Evolutionary conservation across 768 basidiomycete species (phyloP), one percentile per base, ranked within the genome.

Genomic region (Podaxis sp.): DNA sequence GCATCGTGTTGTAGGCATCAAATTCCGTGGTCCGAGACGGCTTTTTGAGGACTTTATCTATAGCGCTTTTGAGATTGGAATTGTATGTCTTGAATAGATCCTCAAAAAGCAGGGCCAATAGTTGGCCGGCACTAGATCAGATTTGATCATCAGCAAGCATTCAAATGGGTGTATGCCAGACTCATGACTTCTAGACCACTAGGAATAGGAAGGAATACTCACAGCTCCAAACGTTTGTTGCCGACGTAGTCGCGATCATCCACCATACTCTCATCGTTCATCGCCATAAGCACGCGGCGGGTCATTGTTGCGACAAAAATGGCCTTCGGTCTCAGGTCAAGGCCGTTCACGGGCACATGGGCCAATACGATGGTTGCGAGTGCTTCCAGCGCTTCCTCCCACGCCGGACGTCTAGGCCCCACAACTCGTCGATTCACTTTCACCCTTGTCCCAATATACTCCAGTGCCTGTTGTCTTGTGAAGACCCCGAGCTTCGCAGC

Each of bases 51-150:
- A 97, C 91, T 74, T 98, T 98, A 77, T 99, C 97, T 67, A 99
- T 97, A 2, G 90, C 86, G 36, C 86, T 85, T 75, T 98, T 98
- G 56, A 99, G 85, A 69, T 96, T 96, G 13, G 92, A 84, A 70
- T 98, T 98, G 78, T 95, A 98, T 0, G 94, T 97, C 74, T 99
- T 99, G 84, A 99, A 99, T 25, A 98, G 79, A 73, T 99, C 97
- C 73, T 99, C 97, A 64, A 99, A 99, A 2, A 99, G 84, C 10
- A 99, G 81, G 5, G 95, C 93, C 27, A 99, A 82, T 14, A 99
- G 82, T 70, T 98, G 97, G 38, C 97, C 97, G 50, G 97, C 97
- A 56, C 95, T 98, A 55, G 61, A 27, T 54, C 61, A 52, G 36
- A 52, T 60, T 40, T 40, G 25, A 57, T 57, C 23, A 54, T 55